Conservation (phyloP, 2,329 filamentous ascomycete genomes). For the Xylariaceae sp. region DNA sequence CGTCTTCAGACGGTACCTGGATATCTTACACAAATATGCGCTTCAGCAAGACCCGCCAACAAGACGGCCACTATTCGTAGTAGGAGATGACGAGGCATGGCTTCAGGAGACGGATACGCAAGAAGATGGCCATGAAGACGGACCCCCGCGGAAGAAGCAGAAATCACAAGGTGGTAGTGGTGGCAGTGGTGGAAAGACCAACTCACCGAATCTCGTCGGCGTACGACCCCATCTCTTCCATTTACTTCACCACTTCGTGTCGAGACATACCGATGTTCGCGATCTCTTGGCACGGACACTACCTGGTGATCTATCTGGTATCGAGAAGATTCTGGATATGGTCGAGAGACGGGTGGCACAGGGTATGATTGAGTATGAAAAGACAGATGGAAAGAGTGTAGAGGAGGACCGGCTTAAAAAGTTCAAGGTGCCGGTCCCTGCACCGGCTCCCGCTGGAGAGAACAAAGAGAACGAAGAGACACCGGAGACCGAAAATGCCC, state of each 20-base stretch:
- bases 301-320: constrained; percentile 66
- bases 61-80: constrained; percentile 68
- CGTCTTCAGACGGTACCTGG: constrained; percentile 79
- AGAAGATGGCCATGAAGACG: constrained; percentile 33
- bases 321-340: constrained; percentile 69
- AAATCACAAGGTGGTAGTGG: constrained; percentile 37
- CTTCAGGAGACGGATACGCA: constrained; percentile 34
- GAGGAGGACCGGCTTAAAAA: constrained; percentile 28
- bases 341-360: constrained; percentile 70
- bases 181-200: constrained; percentile 41
- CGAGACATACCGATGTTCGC: constrained; percentile 73
- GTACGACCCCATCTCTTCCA: constrained; percentile 95
- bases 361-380: constrained; percentile 64
- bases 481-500: constrained; percentile 27
- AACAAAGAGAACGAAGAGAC: constrained; percentile 25
- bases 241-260: constrained; percentile 75
- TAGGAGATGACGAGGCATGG: constrained; percentile 49
- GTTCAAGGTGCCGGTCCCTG: constrained; percentile 15
- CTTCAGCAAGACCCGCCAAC: constrained; percentile 60
- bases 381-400: constrained; percentile 45
- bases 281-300: constrained; percentile 70
- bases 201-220: constrained; percentile 61
- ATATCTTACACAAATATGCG: constrained; percentile 79
- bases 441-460: constrained; percentile 24
- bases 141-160: constrained; percentile 36